These are phyloP conservation scores for Pyropia haitanensis DNA, from an alignment of 23 red algal genomes.

Conservation along the genomic window DNA sequence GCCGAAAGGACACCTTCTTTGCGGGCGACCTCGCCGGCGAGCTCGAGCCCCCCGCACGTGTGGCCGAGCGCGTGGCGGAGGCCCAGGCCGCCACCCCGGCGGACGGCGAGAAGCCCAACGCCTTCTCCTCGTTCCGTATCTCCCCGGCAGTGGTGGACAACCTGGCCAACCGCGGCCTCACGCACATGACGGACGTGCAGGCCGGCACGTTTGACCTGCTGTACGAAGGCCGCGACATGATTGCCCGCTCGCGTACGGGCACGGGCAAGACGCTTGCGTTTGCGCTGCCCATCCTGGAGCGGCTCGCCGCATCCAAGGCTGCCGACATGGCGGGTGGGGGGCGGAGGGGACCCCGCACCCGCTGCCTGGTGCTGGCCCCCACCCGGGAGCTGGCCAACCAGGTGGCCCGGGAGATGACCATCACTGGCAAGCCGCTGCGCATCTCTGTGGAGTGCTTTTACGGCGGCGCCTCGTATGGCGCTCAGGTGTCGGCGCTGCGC, in stretches of 20 bases:
- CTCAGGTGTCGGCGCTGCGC: constrained; percentile 70
- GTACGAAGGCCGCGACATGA: constrained; percentile 74
- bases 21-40: neutral
- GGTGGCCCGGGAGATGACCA: constrained; percentile 63
- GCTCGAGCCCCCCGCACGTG: neutral
- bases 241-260: constrained; percentile 89
- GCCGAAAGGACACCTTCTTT: neutral
- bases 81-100: neutral
- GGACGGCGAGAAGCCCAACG: neutral
- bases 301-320: constrained; percentile 22
- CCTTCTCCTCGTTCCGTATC: constrained; percentile 36
- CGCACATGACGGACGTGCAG: constrained; percentile 80
- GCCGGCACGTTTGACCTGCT: constrained; percentile 65
- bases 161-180: constrained; percentile 61
- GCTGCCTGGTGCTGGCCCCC: constrained; percentile 80
- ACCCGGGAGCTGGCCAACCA: constrained; percentile 95
- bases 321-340: constrained; percentile 2
- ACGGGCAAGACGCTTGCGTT: constrained; percentile 98
- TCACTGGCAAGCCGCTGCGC: constrained; percentile 41
- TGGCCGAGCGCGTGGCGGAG: neutral
- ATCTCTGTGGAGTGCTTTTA: constrained; percentile 77
- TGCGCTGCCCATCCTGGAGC: constrained; percentile 84
- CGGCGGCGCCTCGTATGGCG: constrained; percentile 71
- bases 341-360: neutral
- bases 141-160: constrained; percentile 25